Evolutionary conservation across 306 rosid species (phyloP).

Genomic region (Castanospermum australe): DNA sequence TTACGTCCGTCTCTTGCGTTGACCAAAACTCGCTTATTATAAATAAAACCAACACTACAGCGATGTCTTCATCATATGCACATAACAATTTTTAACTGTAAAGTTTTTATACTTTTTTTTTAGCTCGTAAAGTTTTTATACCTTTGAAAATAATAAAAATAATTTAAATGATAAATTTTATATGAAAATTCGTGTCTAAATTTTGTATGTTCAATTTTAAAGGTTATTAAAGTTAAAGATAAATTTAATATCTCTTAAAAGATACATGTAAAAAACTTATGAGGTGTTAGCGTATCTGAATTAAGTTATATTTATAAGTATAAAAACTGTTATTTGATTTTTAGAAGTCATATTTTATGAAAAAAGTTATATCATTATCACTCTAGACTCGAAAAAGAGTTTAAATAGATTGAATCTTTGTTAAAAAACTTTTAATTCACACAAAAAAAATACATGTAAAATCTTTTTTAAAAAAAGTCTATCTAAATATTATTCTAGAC

Average conservation of each 20-base stretch:
- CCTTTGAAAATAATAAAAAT: background rate
- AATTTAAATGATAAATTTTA: background rate
- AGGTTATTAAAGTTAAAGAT: background rate
- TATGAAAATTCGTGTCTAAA: background rate
- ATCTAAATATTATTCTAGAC: too few relatives aligned
- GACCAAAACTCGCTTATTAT: background rate
- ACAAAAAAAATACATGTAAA: too few relatives aligned
- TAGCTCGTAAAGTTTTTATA: background rate
- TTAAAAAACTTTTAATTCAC: too few relatives aligned
- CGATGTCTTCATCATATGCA: background rate
- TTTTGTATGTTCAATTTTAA: background rate
- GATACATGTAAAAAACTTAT: too few relatives aligned
- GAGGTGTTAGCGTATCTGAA: too few relatives aligned
- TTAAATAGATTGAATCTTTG: too few relatives aligned
- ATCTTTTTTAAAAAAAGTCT: too few relatives aligned
- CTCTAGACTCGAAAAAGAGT: too few relatives aligned
- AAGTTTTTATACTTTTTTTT: background rate
- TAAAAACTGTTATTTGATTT: too few relatives aligned
- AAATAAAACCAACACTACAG: background rate
- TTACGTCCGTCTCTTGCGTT: slow-evolving; percentile 9
- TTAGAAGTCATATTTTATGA: too few relatives aligned
- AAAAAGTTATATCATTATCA: too few relatives aligned
- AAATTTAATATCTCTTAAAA: background rate
- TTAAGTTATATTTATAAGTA: too few relatives aligned
- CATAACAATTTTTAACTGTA: background rate